Conservation (phyloP, 2,329 filamentous ascomycete species). For the Harringtonia aguacate region DNA sequence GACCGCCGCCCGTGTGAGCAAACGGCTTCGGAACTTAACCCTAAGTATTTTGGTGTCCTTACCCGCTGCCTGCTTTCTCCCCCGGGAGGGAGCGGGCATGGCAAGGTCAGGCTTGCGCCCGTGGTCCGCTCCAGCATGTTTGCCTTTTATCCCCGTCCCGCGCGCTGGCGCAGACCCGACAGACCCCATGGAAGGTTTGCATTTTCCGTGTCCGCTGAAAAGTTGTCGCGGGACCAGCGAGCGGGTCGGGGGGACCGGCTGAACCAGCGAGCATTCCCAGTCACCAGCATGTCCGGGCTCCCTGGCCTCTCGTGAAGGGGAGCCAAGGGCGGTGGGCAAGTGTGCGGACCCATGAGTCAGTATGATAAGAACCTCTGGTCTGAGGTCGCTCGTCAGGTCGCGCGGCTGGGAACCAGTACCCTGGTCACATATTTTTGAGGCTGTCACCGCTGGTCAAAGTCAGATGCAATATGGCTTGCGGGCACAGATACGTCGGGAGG, state of each 20-base stretch:
- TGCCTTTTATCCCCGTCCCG: slow-evolving; percentile 45
- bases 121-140: slow-evolving; percentile 16
- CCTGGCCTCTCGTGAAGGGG: not conserved
- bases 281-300: slow-evolving; percentile 25
- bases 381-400: slow-evolving; percentile 66
- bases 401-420: slow-evolving; percentile 51
- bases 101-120: slow-evolving; percentile 59
- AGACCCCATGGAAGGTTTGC: slow-evolving; percentile 18
- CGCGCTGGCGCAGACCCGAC: not conserved
- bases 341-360: slow-evolving; percentile 61
- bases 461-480: slow-evolving; percentile 13
- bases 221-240: slow-evolving; percentile 24
- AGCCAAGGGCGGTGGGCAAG: slow-evolving; percentile 35
- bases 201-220: slow-evolving; percentile 35
- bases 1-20: not conserved
- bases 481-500: not conserved
- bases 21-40: slow-evolving; percentile 82
- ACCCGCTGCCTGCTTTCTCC: slow-evolving; percentile 7
- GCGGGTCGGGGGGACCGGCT: slow-evolving; percentile 34
- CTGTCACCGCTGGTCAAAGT: slow-evolving; percentile 3
- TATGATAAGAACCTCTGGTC: slow-evolving; percentile 62
- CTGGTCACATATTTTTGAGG: slow-evolving; percentile 28
- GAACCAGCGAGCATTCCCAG: slow-evolving; percentile 41
- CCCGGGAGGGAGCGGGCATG: no score
- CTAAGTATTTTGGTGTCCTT: slow-evolving; percentile 69